Base-by-base conservation (phyloP, 2,329 filamentous ascomycete genomes). In the Ceratocystis diversiconidia region DNA sequence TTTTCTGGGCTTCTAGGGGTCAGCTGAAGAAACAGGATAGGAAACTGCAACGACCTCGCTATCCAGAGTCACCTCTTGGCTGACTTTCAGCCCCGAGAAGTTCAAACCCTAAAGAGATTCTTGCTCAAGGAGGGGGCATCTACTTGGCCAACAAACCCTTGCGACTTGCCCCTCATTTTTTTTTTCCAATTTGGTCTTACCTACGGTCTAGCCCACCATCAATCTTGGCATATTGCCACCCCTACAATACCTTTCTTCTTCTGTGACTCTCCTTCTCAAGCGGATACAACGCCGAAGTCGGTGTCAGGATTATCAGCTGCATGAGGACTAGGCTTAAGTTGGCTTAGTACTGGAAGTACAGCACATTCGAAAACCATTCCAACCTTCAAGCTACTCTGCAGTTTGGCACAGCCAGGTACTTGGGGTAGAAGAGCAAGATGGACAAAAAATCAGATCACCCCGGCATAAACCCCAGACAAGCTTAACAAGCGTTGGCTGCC, bases 401-500 rank as follows among this genome's bases (percentile, higher is more conserved):
- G 36, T 15, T 41, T 41, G 36, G 36, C 36, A 41, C 36, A 41
- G 36, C 36, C 12, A 41, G 36, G 36, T 41, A 41, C 36, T 41
- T 41, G 36, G 36, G 22, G 25, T 7, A 25, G 48, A 25, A 25
- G 48, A 50, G 5, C 17, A 59, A 59, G 15, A n/a, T 19, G 48
- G 48, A 5, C 48, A 59, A 59, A 36, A 59, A 59, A 59, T 59
- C 55, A 59, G 55, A 59, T 36, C 28, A 59, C 55, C 55, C 55
- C 55, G 52, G 52, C 55, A 59, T 59, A n/a, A 59, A 5, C 25
- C 30, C 5, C 22, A n/a, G n/a, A 36, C 55, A 59, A 59, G 55
- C 55, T 59, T 36, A 59, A 59, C 55, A n/a, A 36, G 55, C 55
- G 55, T n/a, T 59, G 55, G 55, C 55, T 36, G 55, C 30, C 55